Percentiles rank a stretch among this genome's conserved stretches.
These are phyloP conservation scores for Aspergillus ostianus DNA, from an alignment of 495 filamentous ascomycete species.

Conservation along the genomic window DNA sequence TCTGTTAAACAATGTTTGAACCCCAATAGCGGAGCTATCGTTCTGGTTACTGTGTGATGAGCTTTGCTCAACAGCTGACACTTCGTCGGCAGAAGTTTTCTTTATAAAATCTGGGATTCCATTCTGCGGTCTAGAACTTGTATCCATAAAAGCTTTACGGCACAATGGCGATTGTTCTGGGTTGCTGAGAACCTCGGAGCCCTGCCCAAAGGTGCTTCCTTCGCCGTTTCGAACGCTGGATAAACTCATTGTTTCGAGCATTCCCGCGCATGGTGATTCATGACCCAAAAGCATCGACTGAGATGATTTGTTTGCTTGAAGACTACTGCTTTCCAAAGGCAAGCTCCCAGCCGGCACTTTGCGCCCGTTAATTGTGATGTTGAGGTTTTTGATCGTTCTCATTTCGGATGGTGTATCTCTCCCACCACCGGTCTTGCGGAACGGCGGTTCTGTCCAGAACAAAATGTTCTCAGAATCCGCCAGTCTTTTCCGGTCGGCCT, in stretches of 20 bases:
- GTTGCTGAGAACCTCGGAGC: no score
- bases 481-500: slow-evolving; percentile 28
- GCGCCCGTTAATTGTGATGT: slow-evolving; percentile 30
- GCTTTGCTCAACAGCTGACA: not conserved
- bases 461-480: slow-evolving; percentile 9
- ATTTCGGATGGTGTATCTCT: slow-evolving; percentile 11
- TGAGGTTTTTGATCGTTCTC: slow-evolving; percentile 17
- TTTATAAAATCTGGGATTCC: not conserved
- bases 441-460: slow-evolving; percentile 2
- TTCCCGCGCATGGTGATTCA: slow-evolving; percentile 10
- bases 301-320: slow-evolving; percentile 24
- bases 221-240: no score
- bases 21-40: not conserved
- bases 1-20: not conserved
- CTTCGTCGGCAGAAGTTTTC: not conserved
- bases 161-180: not conserved
- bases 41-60: not conserved
- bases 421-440: not conserved
- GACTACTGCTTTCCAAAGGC: not conserved
- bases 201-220: not conserved
- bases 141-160: not conserved
- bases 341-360: slow-evolving; percentile 9
- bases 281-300: slow-evolving; percentile 37
- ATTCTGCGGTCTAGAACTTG: not conserved
- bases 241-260: not conserved